These are phyloP conservation scores for Cercospora janseana DNA, from an alignment of 2,329 filamentous ascomycete species.

Conservation along the genomic window DNA sequence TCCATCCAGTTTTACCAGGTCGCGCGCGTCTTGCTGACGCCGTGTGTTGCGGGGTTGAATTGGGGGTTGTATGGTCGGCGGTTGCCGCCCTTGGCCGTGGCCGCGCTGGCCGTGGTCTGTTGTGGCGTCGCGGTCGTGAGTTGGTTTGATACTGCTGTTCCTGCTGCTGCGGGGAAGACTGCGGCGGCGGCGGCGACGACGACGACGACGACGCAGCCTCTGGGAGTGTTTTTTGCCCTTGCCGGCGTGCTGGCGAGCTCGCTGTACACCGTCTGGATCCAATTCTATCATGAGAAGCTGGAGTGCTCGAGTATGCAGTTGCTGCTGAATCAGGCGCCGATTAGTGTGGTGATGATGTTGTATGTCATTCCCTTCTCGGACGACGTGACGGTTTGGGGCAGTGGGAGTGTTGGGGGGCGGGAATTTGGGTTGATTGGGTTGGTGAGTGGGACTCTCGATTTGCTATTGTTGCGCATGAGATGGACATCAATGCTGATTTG, in stretches of 20 bases:
- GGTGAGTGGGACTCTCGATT: slow-evolving; percentile 42
- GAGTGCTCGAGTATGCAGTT: slow-evolving; percentile 68
- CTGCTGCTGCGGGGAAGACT: slow-evolving; percentile 26
- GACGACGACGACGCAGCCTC: slow-evolving; percentile 53
- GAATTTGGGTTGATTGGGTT: slow-evolving; percentile 52
- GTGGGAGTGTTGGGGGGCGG: slow-evolving; percentile 47
- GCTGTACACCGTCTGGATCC: slow-evolving; percentile 68
- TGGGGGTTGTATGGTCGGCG: slow-evolving; percentile 58
- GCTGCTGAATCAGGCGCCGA: slow-evolving; percentile 65
- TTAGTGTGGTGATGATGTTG: slow-evolving; percentile 61
- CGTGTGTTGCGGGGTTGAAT: slow-evolving; percentile 64
- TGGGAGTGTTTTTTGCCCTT: slow-evolving; percentile 65
- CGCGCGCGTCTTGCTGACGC: slow-evolving; percentile 65
- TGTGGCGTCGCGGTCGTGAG: slow-evolving; percentile 64
- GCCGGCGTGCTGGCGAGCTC: slow-evolving; percentile 63
- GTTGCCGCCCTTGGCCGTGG: slow-evolving; percentile 55
- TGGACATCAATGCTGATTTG: slow-evolving; percentile 10
- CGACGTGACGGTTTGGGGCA: slow-evolving; percentile 57
- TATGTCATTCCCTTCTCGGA: slow-evolving; percentile 67
- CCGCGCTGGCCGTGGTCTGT: slow-evolving; percentile 60
- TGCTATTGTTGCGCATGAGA: background rate
- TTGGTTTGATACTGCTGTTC: slow-evolving; percentile 70
- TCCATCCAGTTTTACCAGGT: slow-evolving; percentile 70
- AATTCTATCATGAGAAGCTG: slow-evolving; percentile 63
- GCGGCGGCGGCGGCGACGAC: slow-evolving; percentile 15